Base-by-base conservation (phyloP, 495 filamentous ascomycete species). In the Symbiotaphrina buchneri region DNA sequence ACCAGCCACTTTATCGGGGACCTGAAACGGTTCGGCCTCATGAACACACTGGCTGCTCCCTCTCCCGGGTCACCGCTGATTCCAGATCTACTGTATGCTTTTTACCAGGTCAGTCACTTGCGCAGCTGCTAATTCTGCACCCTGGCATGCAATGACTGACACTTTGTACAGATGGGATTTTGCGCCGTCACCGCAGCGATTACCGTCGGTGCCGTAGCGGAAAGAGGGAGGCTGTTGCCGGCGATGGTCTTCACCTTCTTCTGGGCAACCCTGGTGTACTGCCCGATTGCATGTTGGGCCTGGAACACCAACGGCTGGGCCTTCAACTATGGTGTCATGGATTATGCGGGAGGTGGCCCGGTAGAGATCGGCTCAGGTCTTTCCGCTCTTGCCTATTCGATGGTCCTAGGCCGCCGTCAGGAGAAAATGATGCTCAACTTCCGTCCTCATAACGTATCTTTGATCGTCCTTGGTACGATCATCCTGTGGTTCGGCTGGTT, bases 401-500 rank as follows among this genome's bases (percentile, higher is more conserved):
- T 80, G 71, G 78, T 95, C 23, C 74, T 95, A 33, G 90, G 90
- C 34, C 77, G 83, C 41, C 81, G 90, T 32, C 87, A 94, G 58
- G 87, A 95, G 61, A 90, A 83, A 64, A 94, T 95, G 87, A 91
- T 95, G 74, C 65, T 94, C 48, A 81, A 91, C 47, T 72, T 72
- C 64, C 73, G 80, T 31, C 90, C 87, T 1, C 87, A 97, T 68
- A 97, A 95, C 56, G 85, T 95, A 41, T 94, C 87, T 5, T 62
- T 95, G 41, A 95, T 97, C 50, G 78, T 85, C 6, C 73, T 97
- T 41, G 87, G 87, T 28, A 95, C 87, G 6, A 66, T 90, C 33
- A 68, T 97, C 47, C 76, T 97, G 28, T 95, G 85, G 85, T 93
- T 95, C 47, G 87, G 87, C 44, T 95, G 90, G 87, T 60, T 97